Evolutionary conservation across 2,329 filamentous ascomycete genomes (phyloP).

Genomic region (Colletotrichum viniferum): DNA sequence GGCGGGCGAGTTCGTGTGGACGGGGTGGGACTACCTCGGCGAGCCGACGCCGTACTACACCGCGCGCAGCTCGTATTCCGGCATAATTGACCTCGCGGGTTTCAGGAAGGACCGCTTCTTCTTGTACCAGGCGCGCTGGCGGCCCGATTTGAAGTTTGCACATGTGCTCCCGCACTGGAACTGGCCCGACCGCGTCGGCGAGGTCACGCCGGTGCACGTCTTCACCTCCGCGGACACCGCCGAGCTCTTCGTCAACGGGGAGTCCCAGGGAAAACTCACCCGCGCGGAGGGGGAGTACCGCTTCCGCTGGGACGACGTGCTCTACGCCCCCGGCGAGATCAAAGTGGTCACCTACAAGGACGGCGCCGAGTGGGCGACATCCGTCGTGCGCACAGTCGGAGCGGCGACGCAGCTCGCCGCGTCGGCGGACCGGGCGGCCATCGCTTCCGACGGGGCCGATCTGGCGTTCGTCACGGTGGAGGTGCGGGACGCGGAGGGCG

Average conservation of each 20-base stretch:
- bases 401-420: slow-evolving; percentile 39
- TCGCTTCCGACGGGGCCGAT: slow-evolving; percentile 47
- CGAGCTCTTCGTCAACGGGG: slow-evolving; percentile 58
- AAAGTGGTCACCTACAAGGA: slow-evolving; percentile 52
- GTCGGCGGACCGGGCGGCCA: slow-evolving; percentile 41
- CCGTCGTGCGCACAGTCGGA: slow-evolving; percentile 45
- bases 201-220: slow-evolving; percentile 58
- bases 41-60: slow-evolving; percentile 54
- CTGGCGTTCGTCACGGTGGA: slow-evolving; percentile 50
- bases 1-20: slow-evolving; percentile 59
- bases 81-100: slow-evolving; percentile 61
- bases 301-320: slow-evolving; percentile 57
- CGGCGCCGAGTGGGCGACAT: slow-evolving; percentile 49
- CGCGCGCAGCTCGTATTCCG: slow-evolving; percentile 57
- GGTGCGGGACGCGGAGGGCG: slow-evolving; percentile 47
- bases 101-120: slow-evolving; percentile 62
- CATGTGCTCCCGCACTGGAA: slow-evolving; percentile 63
- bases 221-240: slow-evolving; percentile 57
- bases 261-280: slow-evolving; percentile 45
- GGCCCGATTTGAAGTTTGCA: slow-evolving; percentile 48
- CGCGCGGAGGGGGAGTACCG: slow-evolving; percentile 44
- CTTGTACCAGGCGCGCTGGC: slow-evolving; percentile 60
- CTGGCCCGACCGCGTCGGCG: slow-evolving; percentile 51
- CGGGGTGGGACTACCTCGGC: slow-evolving; percentile 54
- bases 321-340: slow-evolving; percentile 52